A percentile compares a stretch with the other conserved stretches of the same genome.
These are phyloP conservation scores for Amaranthus tricolor DNA, from an alignment of 179 eudicot species.

Conservation along the genomic window DNA sequence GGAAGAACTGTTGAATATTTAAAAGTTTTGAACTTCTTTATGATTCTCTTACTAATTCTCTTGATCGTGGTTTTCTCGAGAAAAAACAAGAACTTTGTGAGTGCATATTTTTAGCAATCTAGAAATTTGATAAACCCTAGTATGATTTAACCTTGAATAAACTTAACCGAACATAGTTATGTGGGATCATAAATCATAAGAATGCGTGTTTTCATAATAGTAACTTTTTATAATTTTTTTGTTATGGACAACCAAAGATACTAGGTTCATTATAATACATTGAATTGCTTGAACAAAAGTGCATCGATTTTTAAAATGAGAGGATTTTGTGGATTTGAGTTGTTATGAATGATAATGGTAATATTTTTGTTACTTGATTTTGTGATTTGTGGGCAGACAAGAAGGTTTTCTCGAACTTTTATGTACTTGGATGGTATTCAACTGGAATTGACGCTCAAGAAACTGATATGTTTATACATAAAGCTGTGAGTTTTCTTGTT, in stretches of 20 bases:
- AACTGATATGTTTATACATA: constrained; percentile 87
- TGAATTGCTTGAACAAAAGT: too few species aligned
- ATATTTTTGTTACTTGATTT: not conserved
- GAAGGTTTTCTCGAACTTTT: constrained; percentile 89
- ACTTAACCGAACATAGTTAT: too few species aligned
- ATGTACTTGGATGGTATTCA: constrained; percentile 95
- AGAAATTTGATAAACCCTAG: too few species aligned
- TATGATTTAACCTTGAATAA: too few species aligned
- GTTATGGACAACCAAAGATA: too few species aligned
- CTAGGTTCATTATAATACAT: too few species aligned
- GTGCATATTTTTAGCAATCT: constrained; percentile 11
- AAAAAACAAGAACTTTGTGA: constrained; percentile 96
- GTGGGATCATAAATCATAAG: too few species aligned
- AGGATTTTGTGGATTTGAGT: not conserved
- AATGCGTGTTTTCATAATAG: too few species aligned
- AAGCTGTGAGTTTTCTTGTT: constrained; percentile 61
- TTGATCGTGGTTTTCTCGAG: constrained; percentile 76
- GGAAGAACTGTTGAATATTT: constrained; percentile 97
- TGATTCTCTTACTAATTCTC: constrained; percentile 52
- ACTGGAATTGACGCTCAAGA: constrained; percentile 91
- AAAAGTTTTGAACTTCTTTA: constrained; percentile 88
- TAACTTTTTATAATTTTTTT: too few species aligned
- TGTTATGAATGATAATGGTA: not conserved
- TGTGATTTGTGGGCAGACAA: constrained; percentile 53
- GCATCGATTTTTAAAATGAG: too few species aligned